Evolutionary conservation across 176 grass and related monocot genomes (phyloP).

Genomic region (Raddia distichophylla): DNA sequence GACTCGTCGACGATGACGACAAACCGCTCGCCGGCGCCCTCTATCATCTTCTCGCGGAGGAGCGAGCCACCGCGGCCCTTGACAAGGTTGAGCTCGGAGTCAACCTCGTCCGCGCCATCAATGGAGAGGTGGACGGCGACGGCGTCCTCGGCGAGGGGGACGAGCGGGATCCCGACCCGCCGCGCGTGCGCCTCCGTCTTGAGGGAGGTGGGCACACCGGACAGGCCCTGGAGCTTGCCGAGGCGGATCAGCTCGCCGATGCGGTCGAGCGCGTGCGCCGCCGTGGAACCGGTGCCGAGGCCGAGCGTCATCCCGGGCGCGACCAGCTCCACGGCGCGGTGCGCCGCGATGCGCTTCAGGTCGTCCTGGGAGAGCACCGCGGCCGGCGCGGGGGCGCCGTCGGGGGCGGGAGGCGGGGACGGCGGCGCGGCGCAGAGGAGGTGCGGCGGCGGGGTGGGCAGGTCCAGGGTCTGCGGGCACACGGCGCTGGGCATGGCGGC

Average conservation of each 20-base stretch:
- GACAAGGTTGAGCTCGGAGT: constrained; percentile 71
- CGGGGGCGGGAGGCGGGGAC: not conserved
- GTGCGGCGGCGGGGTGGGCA: not conserved
- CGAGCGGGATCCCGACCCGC: constrained; percentile 56
- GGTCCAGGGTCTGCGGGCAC: not conserved
- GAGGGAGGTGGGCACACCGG: constrained; percentile 36
- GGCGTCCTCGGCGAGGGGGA: constrained; percentile 33
- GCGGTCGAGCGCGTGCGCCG: constrained; percentile 43
- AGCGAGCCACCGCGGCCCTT: constrained; percentile 75
- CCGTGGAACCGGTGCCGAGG: constrained; percentile 44
- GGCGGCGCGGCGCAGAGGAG: not conserved
- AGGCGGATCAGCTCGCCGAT: not conserved
- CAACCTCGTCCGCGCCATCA: constrained; percentile 79
- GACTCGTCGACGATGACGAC: constrained; percentile 83
- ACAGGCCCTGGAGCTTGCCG: not conserved
- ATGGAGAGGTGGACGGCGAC: constrained; percentile 60
- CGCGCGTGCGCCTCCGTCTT: constrained; percentile 54
- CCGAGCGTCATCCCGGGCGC: constrained; percentile 35
- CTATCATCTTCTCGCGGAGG: constrained; percentile 78
- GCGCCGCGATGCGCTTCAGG: not conserved
- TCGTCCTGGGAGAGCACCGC: not conserved
- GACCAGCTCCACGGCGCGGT: not conserved
- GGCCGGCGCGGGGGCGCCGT: too few species aligned
- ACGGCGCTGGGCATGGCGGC: not conserved
- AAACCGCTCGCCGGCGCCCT: constrained; percentile 51